phyloP scores from a whole-genome alignment of 257 asterid species.

The Pogostemon cablin region DNA sequence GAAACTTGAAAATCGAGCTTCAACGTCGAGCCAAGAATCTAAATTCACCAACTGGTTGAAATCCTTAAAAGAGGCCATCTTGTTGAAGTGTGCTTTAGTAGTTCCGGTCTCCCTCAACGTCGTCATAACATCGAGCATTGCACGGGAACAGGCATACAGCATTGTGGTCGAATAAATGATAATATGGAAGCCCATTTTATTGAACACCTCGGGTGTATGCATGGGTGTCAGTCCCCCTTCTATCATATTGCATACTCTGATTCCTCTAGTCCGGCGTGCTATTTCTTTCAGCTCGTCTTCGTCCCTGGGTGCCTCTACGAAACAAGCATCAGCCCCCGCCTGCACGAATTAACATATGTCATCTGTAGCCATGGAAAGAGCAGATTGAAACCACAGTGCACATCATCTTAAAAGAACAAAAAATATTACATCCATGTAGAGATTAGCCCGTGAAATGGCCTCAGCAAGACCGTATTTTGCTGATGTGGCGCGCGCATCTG shows the following conservation, averaged over 20 bases:
- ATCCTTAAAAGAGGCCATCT: too few relatives aligned
- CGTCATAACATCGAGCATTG: too few relatives aligned
- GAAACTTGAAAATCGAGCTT: too few relatives aligned
- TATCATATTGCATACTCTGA: neutral
- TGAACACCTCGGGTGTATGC: neutral
- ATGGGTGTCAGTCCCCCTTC: neutral
- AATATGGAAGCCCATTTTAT: neutral
- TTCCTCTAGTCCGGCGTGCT: neutral
- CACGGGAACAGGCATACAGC: neutral
- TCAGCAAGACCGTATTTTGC: neutral
- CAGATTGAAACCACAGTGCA: neutral
- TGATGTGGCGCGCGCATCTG: neutral
- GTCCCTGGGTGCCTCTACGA: slow-evolving; percentile 9
- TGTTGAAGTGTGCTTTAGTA: too few relatives aligned
- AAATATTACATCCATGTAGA: neutral
- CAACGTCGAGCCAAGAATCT: too few relatives aligned
- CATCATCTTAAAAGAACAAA: neutral
- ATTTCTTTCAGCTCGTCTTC: slow-evolving; percentile 1
- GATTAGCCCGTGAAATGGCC: slow-evolving; percentile 7
- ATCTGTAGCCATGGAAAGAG: neutral
- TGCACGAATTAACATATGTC: neutral
- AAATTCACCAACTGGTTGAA: too few relatives aligned
- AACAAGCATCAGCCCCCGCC: slow-evolving; percentile 21
- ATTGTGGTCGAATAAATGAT: neutral
- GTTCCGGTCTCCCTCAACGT: too few relatives aligned